Evolutionary conservation across 1,284 basidiomycete genomes (phyloP), one percentile per base, ranked within the genome.

Genomic region (Ceratobasidium sp.): DNA sequence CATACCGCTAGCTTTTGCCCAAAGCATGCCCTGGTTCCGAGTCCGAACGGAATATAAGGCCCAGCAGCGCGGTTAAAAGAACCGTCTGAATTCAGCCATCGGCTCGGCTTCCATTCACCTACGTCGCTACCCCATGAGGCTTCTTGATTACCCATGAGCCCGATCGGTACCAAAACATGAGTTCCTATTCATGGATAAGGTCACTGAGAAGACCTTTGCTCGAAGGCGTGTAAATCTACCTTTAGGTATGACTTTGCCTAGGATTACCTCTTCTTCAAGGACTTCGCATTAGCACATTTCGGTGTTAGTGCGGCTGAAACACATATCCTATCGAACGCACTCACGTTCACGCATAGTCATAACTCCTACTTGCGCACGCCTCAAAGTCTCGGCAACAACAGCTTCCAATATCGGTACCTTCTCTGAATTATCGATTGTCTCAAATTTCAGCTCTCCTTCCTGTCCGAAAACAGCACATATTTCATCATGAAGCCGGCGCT

Each of bases 1-100:
- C 67, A 14, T 60, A 72, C 69, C n/a, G 69, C 69, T 17, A 72
- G 57, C 6, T 48, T 57, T 27, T 72, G 69, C 19, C 67, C 67
- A 33, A 71, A 71, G 33, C 67, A 71, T 9, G 67, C 24, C 19
- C 67, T 33, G 17, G 60, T 56, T 15, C 69, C 69, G 19, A 62
- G 5, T 8, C 69, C 69, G 22, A 72, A 62, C 7, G 69, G 69
- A 31, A 48, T 33, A 33, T 33, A 51, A 17, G 69, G 69, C 17
- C 69, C 69, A 6, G 69, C 69, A 1, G 29, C 29, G 15, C 57
- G 41, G 22, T 72, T 33, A 33, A 62, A 72, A 8, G 69, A 45
- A 0, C 69, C 69, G 29, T 72, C 57, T 11, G 44, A 19, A 1
- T 33, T 45, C 7, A 72, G 33, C 57, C 69, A 72, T 53, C 69